These are phyloP conservation scores for Puccinia coronata DNA, from an alignment of 1,284 basidiomycete species.

Conservation along the genomic window DNA sequence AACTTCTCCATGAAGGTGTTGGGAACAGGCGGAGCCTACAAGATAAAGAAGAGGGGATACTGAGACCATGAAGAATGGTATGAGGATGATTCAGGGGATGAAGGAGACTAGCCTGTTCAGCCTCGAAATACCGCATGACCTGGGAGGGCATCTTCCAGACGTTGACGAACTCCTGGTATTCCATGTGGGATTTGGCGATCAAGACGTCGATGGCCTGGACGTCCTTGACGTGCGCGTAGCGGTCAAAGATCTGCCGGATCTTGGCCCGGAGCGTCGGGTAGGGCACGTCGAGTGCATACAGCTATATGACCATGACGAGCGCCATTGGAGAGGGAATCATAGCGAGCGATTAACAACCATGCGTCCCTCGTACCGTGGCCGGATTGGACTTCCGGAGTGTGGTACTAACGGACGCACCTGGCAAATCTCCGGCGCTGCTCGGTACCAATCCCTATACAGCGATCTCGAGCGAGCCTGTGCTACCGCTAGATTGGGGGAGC, in stretches of 20 bases:
- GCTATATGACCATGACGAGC: constrained; percentile 60
- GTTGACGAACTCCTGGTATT: constrained; percentile 70
- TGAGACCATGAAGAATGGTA: background rate
- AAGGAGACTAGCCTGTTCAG: constrained; percentile 29
- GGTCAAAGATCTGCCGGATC: constrained; percentile 84
- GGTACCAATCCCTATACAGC: constrained; percentile 90
- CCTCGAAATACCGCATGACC: constrained; percentile 48
- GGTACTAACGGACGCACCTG: constrained; percentile 10
- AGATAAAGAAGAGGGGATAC: background rate
- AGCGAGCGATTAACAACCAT: background rate
- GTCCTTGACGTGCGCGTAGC: constrained; percentile 80
- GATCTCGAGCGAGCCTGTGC: constrained; percentile 72
- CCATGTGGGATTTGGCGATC: constrained; percentile 79
- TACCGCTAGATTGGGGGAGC: constrained; percentile 65
- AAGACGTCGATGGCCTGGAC: constrained; percentile 81
- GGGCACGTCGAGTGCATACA: constrained; percentile 82
- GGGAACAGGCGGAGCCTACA: constrained; percentile 37
- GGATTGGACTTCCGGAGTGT: background rate
- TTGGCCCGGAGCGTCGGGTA: constrained; percentile 78
- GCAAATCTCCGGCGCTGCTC: constrained; percentile 63
- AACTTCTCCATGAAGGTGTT: constrained; percentile 50
- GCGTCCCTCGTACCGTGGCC: no score
- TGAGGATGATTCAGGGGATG: background rate
- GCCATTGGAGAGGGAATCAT: background rate
- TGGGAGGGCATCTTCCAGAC: constrained; percentile 49